Base-by-base conservation (phyloP, 148 eudicot species). In the Salicornia ramosissima region DNA sequence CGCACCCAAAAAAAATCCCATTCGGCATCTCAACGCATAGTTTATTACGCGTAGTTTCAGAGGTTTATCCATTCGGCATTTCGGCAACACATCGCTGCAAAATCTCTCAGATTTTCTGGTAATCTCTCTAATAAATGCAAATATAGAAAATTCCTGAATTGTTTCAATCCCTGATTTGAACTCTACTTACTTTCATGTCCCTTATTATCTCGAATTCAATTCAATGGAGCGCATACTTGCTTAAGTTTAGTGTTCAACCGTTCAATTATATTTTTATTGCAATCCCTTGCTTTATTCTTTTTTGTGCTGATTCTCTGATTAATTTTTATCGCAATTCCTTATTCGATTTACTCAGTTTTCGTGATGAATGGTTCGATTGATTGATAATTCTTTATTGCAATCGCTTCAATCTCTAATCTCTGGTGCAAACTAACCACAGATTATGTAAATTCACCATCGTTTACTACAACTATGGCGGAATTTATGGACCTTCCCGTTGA, bases 401-500 rank as follows among this genome's bases (percentile, higher is more conserved):
- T 52, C 29, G 43, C 42, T 53, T 36, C 15, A 56, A 65, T 14
- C 65, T 65, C 7, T 16, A 55, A 30, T 73, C 31, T 28, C 65
- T 71, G 51, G 13, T 54, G 69, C 71, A 61, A 50, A 60, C 31
- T 19, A 66, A 64, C 50, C 25, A 30, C 47, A 58, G 0, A 24
- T 53, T 18, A 60, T 50, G 39, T 39, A 12, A n/a, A 53, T 42
- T 52, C 24, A 53, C 14, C 28, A 13, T 53, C 25, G 13, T 54
- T 10, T 60, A 6, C 11, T 31, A 34, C n/a, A 36, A 39, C 9
- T 6, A 75, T 71, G 67, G 29, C 71, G 7, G 71, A 71, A 57
- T 55, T 76, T 4, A 65, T 76, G 75, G 75, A 76, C 53, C 40
- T 76, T 26, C 75, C 74, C 33, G 22, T 71, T 49, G 80, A 77